Conservation (phyloP, 2,329 filamentous ascomycete species). For the Colletotrichum godetiae region DNA sequence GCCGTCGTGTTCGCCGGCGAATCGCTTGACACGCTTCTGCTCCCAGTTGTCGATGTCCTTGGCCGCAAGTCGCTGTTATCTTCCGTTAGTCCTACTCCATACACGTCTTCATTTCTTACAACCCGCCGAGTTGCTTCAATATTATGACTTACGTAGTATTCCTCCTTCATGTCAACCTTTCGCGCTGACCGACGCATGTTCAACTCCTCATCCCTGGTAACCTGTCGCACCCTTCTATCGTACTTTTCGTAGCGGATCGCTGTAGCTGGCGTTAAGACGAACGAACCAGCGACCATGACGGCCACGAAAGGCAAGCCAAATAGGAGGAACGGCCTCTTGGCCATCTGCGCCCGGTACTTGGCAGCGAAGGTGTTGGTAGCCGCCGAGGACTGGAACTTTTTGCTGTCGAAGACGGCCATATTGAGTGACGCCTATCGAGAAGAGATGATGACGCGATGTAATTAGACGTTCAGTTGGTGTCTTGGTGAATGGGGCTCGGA, state of each 20-base stretch:
- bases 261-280: conserved; percentile 93
- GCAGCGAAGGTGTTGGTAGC: conserved; percentile 77
- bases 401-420: conserved; percentile 75
- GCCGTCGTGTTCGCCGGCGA: conserved; percentile 91
- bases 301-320: conserved; percentile 94
- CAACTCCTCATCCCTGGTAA: conserved; percentile 88
- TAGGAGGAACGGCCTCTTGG: conserved; percentile 86
- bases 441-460: not conserved
- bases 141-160: conserved; percentile 79
- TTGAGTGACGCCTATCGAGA: conserved; percentile 37
- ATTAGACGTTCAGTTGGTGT: not conserved
- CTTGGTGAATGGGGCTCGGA: not conserved
- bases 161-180: conserved; percentile 84
- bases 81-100: conserved; percentile 62
- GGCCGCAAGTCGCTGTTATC: conserved; percentile 80
- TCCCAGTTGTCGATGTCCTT: conserved; percentile 98
- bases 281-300: conserved; percentile 91
- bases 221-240: conserved; percentile 87
- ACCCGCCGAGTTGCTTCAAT: not conserved
- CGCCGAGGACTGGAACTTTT: conserved; percentile 76
- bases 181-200: conserved; percentile 78
- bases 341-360: conserved; percentile 80
- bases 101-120: not conserved
- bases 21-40: conserved; percentile 90
- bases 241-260: conserved; percentile 94